Evolutionary conservation across 2,329 filamentous ascomycete genomes (phyloP), one percentile per base, ranked within the genome.

Genomic region (Microcyclospora pomicola): DNA sequence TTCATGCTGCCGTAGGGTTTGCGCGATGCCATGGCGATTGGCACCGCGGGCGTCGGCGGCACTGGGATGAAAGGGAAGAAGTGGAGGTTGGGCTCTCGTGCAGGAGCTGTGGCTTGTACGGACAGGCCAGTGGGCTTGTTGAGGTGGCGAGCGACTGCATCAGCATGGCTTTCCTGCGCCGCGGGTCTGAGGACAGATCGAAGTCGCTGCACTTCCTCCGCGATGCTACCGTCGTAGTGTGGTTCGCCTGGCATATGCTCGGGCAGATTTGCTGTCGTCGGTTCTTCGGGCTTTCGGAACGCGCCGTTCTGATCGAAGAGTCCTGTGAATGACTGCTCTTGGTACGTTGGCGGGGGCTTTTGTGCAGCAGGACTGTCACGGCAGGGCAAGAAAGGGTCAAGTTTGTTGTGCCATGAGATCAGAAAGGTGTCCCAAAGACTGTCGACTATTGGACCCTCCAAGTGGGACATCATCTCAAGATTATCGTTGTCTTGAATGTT

Each of bases 381-480:
- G 37, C 64, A 70, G 4, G 77, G 77, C 6, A 82, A 54, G 0
- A 72, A 65, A 2, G 78, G 76, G 0, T 75, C 60, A 0, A 84
- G 52, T 1, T 61, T 59, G 42, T 75, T 76, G 45, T 78, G 66
- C 82, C 82, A 88, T 0, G 77, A 80, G 6, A 86, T 67, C 30
- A 86, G 55, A 1, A 79, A 78, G 45, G 77, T 77, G 45, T 88
- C 82, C 52, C 84, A 86, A 15, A 87, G 59, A 1, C 75, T 74
- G 49, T 86, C 79, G 0, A 87, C 81, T 40, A 87, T 81, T 0
- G 80, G 73, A 0, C 82, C 82, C 59, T 87, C 80, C 0, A 85
- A 54, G 39, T 83, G 80, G 2, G 73, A 67, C 71, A 84, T 77
- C 82, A 88, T 52, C 57, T 88, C 82, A 39, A 86, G 42, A 46